These are phyloP conservation scores for Cercospora berteroae DNA, from an alignment of 2,329 filamentous ascomycete species.

Conservation along the genomic window DNA sequence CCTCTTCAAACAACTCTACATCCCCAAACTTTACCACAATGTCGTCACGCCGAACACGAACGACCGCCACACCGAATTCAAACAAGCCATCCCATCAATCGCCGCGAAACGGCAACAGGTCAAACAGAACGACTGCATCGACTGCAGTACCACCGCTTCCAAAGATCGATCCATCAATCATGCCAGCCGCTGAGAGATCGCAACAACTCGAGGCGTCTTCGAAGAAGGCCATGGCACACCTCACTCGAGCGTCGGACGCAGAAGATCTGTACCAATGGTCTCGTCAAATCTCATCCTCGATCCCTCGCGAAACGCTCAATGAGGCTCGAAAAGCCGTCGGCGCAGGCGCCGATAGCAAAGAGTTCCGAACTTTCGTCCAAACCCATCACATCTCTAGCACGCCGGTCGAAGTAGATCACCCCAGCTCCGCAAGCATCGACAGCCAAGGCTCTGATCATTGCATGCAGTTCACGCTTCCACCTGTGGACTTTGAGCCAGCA, in stretches of 20 bases:
- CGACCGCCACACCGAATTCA: neutral
- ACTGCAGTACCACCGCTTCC: neutral
- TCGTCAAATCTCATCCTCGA: neutral
- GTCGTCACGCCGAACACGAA: neutral
- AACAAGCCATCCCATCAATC: neutral
- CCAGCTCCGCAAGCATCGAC: accelerated
- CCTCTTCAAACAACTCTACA: neutral
- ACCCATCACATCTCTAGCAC: neutral
- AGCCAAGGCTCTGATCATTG: neutral
- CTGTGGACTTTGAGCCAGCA: neutral
- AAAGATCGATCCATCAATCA: neutral
- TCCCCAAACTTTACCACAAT: neutral
- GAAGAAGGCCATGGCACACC: neutral
- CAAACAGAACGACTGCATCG: neutral
- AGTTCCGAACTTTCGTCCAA: neutral
- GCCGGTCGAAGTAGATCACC: neutral
- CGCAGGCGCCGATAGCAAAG: neutral
- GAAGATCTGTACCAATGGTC: neutral
- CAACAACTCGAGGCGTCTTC: neutral
- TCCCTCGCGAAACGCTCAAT: neutral
- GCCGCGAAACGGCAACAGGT: neutral
- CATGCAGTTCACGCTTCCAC: neutral
- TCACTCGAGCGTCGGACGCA: neutral
- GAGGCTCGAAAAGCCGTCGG: neutral
- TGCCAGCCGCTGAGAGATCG: neutral